Evolutionary conservation across 768 basidiomycete genomes (phyloP), one percentile per base, ranked within the genome.

Genomic region (Podaxis sp.): DNA sequence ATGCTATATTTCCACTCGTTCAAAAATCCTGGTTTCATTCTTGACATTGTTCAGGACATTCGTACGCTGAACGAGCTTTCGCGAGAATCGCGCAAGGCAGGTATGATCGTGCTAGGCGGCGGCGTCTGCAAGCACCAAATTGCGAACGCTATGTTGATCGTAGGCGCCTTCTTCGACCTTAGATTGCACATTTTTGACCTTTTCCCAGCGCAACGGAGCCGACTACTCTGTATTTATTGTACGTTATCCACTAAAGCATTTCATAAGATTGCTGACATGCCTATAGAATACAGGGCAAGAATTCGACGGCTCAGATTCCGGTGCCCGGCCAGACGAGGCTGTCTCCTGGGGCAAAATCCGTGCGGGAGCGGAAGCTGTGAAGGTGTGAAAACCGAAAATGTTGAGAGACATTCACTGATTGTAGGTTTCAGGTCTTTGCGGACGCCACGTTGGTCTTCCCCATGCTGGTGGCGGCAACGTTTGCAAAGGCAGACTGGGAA

Each of bases 1-100:
- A 98, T 99, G 96, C 89, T 99, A 41, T 99, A 98, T 76, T 99
- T 99, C 73, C 97, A 99, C 76, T 96, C 95, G 12, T 99, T 95
- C 82, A 84, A 86, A 65, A 85, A 84, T 49, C 93, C 92, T 1
- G 91, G 90, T 11, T 82, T 99, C 55, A 78, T 91, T 22, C 78
- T 99, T 64, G 97, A 99, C 72, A 97, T 99, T 65, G 96, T 99
- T 12, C 84, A 87, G 67, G 97, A 99, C 72, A 98, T 99, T 60
- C 88, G 96, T 22, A 80, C 84, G 41, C 78, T 99, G 38, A 99
- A 99, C 76, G 96, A 99, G 74, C 77, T 93, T 17, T 87, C 91
- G 11, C 84, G 97, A 59, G 88, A 85, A 66, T 91, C 96, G 38
- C 87, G 86, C 60, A 96, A 94, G 76, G 97, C 97, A 20, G 97